Base-by-base conservation (phyloP, 257 asterid species). In the Linderniella brevidens region DNA sequence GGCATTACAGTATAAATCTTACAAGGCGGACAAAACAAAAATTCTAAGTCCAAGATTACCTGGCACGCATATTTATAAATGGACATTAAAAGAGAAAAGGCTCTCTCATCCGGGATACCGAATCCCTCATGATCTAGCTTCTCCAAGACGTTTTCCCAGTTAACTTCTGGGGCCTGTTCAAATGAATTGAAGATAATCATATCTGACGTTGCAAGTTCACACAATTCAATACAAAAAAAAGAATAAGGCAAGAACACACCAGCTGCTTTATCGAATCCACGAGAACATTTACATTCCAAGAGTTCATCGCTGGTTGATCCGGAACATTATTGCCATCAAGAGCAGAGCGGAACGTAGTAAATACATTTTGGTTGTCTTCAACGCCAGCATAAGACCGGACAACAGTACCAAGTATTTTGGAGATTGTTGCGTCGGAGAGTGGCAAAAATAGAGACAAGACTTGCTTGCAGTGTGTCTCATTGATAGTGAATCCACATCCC, bases 121-220 rank as follows among this genome's bases (percentile, higher is more conserved):
- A 90, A 90, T 15, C 93, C 96, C 68, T 90, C 99, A 11, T 85
- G 87, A 53, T 90, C 99, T 67, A 90, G 79, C 61, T 79, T 81
- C 65, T 70, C 94, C 72, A 77, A 52, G 50, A 85, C 99, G 58
- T 41, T 62, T 42, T 50, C 50, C 99, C 99, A 90, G 68, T 77
- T 73, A 56, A 77, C 72, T 67, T 65, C 93, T 32, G 82, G 93
- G 51, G 79, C 86, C 99, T 90, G 75, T 25, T 25, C 32, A 25
- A 25, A 25, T 25, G 32, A 25, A 25, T 25, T 25, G 3, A 25
- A 25, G 6, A 2, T 25, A 39, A 37, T 20, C 17, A 9, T 18
- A 44, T 41, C 40, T 37, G 43, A 39, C 15, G 3, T 13, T 39
- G 43, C 13, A 13, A 10, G 3, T 10, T 39, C 40, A 37, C 46